Evolutionary conservation across 1,139 yeast genomes (phyloP), one percentile per base, ranked within the genome.

Genomic region (Kodamaea alishanica): DNA sequence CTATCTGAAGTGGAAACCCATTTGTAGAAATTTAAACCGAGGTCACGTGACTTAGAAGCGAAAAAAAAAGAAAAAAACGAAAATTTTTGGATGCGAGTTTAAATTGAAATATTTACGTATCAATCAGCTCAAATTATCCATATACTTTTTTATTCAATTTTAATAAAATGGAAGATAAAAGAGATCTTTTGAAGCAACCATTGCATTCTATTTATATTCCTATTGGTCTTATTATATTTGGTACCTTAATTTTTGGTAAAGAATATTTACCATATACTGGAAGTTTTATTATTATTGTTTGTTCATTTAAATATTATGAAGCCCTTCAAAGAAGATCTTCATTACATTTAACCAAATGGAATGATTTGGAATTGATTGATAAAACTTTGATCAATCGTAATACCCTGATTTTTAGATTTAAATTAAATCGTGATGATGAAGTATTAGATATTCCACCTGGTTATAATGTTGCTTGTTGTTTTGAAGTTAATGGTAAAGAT

Each of bases 181-280:
- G 78, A 45, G 75, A 71, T 37, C 61, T 77, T 34, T 64, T 80
- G 49, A 75, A 79, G 54, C 72, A 77, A 41, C 87, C 89, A 6
- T 60, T 84, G 34, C 92, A 84, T 55, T 87, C 88, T 32, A 75
- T 84, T 36, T 79, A 76, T 54, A 84, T 84, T 46, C 94, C 94
- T 6, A 62, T 75, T 26, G 76, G 67, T 1, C 68, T 84, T 39
- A 70, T 84, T 40, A 41, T 82, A n/a, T 70, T 72, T 30, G 94
- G 94, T 24, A 73, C 82, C 6, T 60, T 67, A 27, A 70, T 84
- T 48, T 67, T 82, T 45, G 78, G 79, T 35, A 64, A 59, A 45
- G 65, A 65, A 30, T 75, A 73, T 54, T 63, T 76, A 49, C 76
- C 82, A 6, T 73, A 77, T 52, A 67, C 74, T 31, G 49, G 77